Evolutionary conservation across 2,329 filamentous ascomycete genomes (phyloP), one percentile per base, ranked within the genome.

Genomic region (Hansfordia pulvinata): DNA sequence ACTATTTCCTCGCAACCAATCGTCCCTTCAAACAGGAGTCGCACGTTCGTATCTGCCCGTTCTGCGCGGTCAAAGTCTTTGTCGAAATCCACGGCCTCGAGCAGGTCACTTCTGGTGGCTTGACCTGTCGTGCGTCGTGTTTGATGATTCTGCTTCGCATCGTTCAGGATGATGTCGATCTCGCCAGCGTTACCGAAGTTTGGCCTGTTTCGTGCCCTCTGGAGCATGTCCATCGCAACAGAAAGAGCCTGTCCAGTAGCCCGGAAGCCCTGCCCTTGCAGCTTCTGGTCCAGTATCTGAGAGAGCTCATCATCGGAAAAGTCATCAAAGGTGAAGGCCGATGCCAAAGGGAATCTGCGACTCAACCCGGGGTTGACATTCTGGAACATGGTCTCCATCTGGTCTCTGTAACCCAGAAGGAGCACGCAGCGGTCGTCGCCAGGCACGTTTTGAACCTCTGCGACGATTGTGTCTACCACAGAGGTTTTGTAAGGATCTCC

Each of bases 121-220:
- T 29, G 16, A 12, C 25, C 19, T 13, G 21, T 15, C 15, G 18
- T 16, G 30, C 19, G 30, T 19, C 19, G 27, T 11, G 20, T 17
- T 10, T 68, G 60, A 35, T 64, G 56, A 3, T 47, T 35, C 6
- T 47, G 37, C 35, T 71, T 71, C 2, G 69, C 64, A 6, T 40
- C 38, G 27, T 61, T 53, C 3, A 74, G 46, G 1, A 72, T 38
- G 16, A 60, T 74, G 25, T 76, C 68, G 3, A 77, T 58, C 30
- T 72, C 68, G 2, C 71, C 69, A 8, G 60, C 72, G 38, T 77
- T 78, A 1, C 69, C 69, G 42, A 75, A 76, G 33, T 73, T 60
- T 1, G 62, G 58, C 3, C 60, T 52, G 34, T 70, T 69, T 5
- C 67, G 57, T 15, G 60, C 55, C 7, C 63, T 52, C 4, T 40